These are phyloP conservation scores for Ophioceras dolichostomum DNA, from an alignment of 2,329 filamentous ascomycete species.

Conservation along the genomic window DNA sequence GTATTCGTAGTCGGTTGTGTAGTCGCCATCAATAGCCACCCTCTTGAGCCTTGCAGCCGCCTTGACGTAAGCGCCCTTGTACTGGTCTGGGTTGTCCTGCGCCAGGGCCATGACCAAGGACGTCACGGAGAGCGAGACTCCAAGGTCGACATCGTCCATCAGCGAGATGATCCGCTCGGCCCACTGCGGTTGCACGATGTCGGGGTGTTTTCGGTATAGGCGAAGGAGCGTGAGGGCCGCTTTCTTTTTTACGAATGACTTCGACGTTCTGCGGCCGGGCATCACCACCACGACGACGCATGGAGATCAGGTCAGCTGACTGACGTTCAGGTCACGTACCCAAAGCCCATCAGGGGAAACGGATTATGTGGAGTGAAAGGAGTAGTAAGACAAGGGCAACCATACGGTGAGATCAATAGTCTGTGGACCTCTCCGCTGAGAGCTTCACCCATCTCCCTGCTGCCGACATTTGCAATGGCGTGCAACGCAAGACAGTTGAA, in stretches of 20 bases:
- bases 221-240: slow-evolving; percentile 86
- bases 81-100: slow-evolving; percentile 88
- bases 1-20: slow-evolving; percentile 84
- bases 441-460: slow-evolving; percentile 94
- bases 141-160: slow-evolving; percentile 93
- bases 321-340: too few species aligned
- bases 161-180: slow-evolving; percentile 96
- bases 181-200: slow-evolving; percentile 93
- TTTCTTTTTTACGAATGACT: slow-evolving; percentile 99
- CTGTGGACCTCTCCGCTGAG: slow-evolving; percentile 85
- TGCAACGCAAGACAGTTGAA: slow-evolving; percentile 96
- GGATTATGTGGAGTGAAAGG: too few species aligned
- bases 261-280: slow-evolving; percentile 59
- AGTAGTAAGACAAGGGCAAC: slow-evolving; percentile 9
- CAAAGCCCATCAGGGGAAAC: too few species aligned
- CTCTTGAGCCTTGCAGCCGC: slow-evolving; percentile 81
- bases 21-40: slow-evolving; percentile 83
- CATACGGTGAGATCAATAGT: slow-evolving; percentile 85
- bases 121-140: slow-evolving; percentile 88
- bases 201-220: slow-evolving; percentile 86
- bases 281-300: too few species aligned
- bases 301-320: too few species aligned
- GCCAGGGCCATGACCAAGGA: slow-evolving; percentile 90
- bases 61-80: slow-evolving; percentile 89
- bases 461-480: slow-evolving; percentile 94